These are phyloP conservation scores for Dactylonectria estremocensis DNA, from an alignment of 2,329 filamentous ascomycete genomes.

Conservation along the genomic window DNA sequence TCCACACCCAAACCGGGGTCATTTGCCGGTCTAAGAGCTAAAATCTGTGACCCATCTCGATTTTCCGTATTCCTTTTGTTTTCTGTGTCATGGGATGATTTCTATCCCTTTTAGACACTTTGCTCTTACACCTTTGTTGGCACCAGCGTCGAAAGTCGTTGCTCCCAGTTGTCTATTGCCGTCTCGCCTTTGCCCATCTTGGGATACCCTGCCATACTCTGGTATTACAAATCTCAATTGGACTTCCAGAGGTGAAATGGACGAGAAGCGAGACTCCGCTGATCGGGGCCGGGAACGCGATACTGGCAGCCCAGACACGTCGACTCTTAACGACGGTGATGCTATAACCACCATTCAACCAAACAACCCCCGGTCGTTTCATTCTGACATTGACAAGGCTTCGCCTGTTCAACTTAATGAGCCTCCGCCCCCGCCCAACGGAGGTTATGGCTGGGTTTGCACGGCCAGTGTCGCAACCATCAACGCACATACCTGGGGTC, in stretches of 20 bases:
- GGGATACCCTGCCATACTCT: not conserved
- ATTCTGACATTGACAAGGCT: slow-evolving; percentile 31
- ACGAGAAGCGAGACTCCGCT: slow-evolving; percentile 38
- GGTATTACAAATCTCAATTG: not conserved
- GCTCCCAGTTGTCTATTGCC: not conserved
- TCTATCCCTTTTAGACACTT: slow-evolving; percentile 1
- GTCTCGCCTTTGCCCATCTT: not conserved
- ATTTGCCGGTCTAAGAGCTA: slow-evolving; percentile 26
- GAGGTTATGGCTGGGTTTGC: slow-evolving; percentile 70
- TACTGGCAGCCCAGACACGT: slow-evolving; percentile 37
- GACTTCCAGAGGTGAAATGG: slow-evolving; percentile 28
- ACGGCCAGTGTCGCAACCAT: slow-evolving; percentile 61
- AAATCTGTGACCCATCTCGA: slow-evolving; percentile 15
- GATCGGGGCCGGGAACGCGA: slow-evolving; percentile 31
- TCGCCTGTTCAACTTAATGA: slow-evolving; percentile 32
- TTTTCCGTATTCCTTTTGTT: not conserved
- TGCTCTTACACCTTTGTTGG: not conserved
- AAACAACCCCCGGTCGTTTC: slow-evolving; percentile 16
- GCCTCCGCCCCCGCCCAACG: slow-evolving; percentile 64
- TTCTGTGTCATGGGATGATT: slow-evolving; percentile 20
- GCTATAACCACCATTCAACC: slow-evolving; percentile 37
- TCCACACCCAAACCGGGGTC: slow-evolving; percentile 29
- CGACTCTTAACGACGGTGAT: slow-evolving; percentile 42
- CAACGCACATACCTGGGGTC: slow-evolving; percentile 82
- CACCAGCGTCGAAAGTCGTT: slow-evolving; percentile 1